Percentiles rank a stretch among this genome's conserved stretches.
These are phyloP conservation scores for Spathaspora gorwiae DNA, from an alignment of 805 yeast species.

Conservation along the genomic window DNA sequence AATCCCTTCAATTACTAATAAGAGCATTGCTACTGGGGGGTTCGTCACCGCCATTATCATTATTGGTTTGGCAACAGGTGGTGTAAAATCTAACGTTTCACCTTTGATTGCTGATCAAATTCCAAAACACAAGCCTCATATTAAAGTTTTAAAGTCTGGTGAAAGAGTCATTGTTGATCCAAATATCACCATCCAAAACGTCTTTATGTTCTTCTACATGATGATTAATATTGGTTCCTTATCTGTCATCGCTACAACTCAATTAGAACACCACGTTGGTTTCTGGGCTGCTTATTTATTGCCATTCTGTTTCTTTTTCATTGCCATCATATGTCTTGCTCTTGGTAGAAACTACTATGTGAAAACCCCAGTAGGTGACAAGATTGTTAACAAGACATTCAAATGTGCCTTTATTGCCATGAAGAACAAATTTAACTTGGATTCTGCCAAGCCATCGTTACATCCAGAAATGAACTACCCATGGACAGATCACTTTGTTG, in stretches of 20 bases:
- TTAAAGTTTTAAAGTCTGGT: conserved; percentile 33
- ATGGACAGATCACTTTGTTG: conserved; percentile 69
- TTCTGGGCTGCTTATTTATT: conserved; percentile 71
- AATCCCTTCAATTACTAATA: conserved; percentile 49
- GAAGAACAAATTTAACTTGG: conserved; percentile 46
- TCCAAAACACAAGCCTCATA: conserved; percentile 34
- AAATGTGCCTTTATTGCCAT: conserved; percentile 34
- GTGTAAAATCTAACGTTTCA: conserved; percentile 71
- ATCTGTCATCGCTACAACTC: conserved; percentile 73
- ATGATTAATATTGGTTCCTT: conserved; percentile 72
- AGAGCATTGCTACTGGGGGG: conserved; percentile 57
- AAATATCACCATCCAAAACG: conserved; percentile 62
- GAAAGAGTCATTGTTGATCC: conserved; percentile 50
- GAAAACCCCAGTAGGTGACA: conserved; percentile 56
- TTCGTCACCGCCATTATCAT: conserved; percentile 49
- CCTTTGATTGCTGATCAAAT: conserved; percentile 65
- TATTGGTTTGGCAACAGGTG: conserved; percentile 75
- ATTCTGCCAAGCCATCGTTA: conserved; percentile 53
- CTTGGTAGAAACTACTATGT: conserved; percentile 51
- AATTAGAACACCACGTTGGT: conserved; percentile 59
- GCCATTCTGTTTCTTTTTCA: conserved; percentile 55
- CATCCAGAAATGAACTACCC: conserved; percentile 43
- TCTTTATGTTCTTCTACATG: conserved; percentile 70
- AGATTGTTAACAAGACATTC: conserved; percentile 52
- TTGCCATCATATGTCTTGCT: conserved; percentile 47